Conservation (phyloP, 495 filamentous ascomycete species). For the Platismatia glauca region DNA sequence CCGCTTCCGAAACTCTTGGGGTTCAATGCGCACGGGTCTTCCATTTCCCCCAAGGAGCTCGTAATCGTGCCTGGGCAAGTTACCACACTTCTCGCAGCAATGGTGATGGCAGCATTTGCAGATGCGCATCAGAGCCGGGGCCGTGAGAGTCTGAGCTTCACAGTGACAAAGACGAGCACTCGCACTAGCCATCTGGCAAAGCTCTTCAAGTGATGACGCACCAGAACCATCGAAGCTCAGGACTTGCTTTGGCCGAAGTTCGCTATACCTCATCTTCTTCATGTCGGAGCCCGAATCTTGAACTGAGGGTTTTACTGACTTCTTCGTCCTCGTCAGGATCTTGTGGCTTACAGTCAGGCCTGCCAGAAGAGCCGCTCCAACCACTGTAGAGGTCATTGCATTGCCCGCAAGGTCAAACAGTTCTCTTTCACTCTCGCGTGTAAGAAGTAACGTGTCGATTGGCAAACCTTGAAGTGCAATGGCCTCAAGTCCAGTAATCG, state of each 20-base stretch:
- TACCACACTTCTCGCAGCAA: slow-evolving; percentile 45
- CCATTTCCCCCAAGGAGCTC: neutral
- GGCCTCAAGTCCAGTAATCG: slow-evolving; percentile 56
- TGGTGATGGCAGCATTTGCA: slow-evolving; percentile 50
- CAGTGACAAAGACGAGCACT: slow-evolving; percentile 48
- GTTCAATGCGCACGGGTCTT: neutral
- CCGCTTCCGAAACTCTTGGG: neutral
- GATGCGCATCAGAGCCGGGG: slow-evolving; percentile 31
- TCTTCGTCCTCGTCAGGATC: neutral
- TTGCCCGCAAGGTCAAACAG: slow-evolving; percentile 72
- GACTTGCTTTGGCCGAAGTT: slow-evolving; percentile 5
- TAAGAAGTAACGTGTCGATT: slow-evolving; percentile 50
- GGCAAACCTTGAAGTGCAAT: slow-evolving; percentile 67
- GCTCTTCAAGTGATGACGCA: slow-evolving; percentile 9
- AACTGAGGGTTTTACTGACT: neutral
- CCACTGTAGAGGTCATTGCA: slow-evolving; percentile 72
- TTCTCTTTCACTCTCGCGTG: slow-evolving; percentile 53
- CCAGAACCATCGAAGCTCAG: slow-evolving; percentile 3
- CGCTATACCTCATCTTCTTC: neutral
- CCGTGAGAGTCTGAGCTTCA: slow-evolving; percentile 41
- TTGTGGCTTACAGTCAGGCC: slow-evolving; percentile 38
- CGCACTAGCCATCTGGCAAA: slow-evolving; percentile 25
- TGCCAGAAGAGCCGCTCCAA: slow-evolving; percentile 52
- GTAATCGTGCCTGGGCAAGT: slow-evolving; percentile 35
- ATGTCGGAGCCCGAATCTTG: neutral